phyloP scores from a whole-genome alignment of 1,284 basidiomycete species.

The Cutaneotrichosporon cavernicola region DNA sequence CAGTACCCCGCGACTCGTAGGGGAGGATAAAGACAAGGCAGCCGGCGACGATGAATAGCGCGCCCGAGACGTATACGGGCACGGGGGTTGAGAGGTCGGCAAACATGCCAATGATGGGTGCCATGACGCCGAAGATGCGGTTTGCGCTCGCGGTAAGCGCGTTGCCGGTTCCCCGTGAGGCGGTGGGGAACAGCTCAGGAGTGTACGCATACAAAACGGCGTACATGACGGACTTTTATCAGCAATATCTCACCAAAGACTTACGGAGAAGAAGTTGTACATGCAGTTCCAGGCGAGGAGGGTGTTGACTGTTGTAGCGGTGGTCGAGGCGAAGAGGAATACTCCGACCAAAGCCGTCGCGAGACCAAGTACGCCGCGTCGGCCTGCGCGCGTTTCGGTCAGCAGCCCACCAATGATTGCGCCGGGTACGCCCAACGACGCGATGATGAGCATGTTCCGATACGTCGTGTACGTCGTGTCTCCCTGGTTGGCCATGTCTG shows the following conservation, averaged over 20 bases:
- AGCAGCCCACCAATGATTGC: slow-evolving; percentile 61
- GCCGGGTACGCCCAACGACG: slow-evolving; percentile 60
- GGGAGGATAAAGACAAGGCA: slow-evolving; percentile 67
- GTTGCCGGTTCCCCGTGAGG: slow-evolving; percentile 66
- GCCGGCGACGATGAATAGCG: slow-evolving; percentile 63
- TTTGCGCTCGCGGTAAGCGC: slow-evolving; percentile 62
- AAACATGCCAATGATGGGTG: slow-evolving; percentile 39
- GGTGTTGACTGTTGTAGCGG: slow-evolving; percentile 57
- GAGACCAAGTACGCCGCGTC: slow-evolving; percentile 59
- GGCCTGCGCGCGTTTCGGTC: slow-evolving; percentile 59
- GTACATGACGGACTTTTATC: slow-evolving; percentile 36
- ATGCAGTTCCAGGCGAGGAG: slow-evolving; percentile 63
- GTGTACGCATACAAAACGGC: slow-evolving; percentile 55
- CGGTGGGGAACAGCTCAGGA: slow-evolving; percentile 66
- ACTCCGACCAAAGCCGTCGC: slow-evolving; percentile 60
- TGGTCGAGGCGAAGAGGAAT: slow-evolving; percentile 66
- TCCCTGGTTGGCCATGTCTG: slow-evolving; percentile 18
- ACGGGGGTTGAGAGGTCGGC: slow-evolving; percentile 56
- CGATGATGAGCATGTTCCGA: slow-evolving; percentile 57
- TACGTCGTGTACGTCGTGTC: slow-evolving; percentile 52
- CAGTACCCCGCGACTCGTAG: slow-evolving; percentile 67
- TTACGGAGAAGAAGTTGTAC: slow-evolving; percentile 55
- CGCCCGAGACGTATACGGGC: slow-evolving; percentile 60
- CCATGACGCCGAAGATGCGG: slow-evolving; percentile 58
- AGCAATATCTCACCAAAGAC: background rate